phyloP scores from a whole-genome alignment of 345 rosid species.

The Eucalyptus albens region DNA sequence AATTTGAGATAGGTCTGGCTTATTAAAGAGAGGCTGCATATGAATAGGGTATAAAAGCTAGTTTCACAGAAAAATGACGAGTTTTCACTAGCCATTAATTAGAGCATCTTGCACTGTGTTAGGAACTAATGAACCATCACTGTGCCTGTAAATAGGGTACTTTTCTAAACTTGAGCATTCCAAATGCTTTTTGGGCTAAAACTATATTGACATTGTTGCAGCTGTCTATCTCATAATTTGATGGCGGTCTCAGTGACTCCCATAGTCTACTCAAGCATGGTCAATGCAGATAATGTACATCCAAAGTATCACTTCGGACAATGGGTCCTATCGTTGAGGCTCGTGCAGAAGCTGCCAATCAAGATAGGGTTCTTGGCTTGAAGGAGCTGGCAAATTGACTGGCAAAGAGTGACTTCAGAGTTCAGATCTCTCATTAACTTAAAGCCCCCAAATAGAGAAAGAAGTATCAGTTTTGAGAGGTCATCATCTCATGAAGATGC shows the following conservation, averaged over 20 bases:
- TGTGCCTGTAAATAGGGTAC: not conserved
- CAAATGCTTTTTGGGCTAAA: not conserved
- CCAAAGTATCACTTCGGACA: not conserved
- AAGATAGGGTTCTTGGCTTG: not conserved
- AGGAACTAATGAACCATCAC: not conserved
- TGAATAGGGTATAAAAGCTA: not conserved
- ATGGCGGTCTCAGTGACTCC: not conserved
- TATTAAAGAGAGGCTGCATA: not conserved
- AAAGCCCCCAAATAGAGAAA: not conserved
- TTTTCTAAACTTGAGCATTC: not conserved
- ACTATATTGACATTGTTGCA: not conserved
- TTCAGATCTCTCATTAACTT: not conserved
- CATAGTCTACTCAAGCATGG: not conserved
- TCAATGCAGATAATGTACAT: not conserved
- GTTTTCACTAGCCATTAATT: not conserved
- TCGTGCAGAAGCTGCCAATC: not conserved
- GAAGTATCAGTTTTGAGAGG: not conserved
- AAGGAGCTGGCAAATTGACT: not conserved
- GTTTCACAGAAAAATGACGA: not conserved
- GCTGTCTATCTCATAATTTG: not conserved
- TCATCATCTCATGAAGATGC: not conserved
- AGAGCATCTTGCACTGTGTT: not conserved
- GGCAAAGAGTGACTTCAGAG: not conserved
- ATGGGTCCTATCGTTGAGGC: not conserved
- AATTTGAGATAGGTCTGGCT: not conserved